A percentile compares a stretch with the other conserved stretches of the same genome.
phyloP scores from a whole-genome alignment of 129 eudicot species.

The Flaveria linearis region DNA sequence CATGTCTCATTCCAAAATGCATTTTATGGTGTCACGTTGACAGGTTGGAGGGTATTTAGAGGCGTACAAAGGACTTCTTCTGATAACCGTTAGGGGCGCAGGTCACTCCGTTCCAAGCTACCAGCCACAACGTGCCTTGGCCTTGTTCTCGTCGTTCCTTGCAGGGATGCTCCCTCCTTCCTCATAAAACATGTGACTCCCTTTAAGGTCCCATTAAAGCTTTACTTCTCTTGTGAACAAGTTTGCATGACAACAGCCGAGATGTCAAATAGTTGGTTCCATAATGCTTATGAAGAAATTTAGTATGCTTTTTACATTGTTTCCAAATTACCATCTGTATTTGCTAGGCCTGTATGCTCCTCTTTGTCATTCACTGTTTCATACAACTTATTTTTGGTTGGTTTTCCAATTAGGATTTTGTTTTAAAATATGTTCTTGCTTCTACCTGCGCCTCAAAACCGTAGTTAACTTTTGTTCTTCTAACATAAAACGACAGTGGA shows the following conservation, averaged over 20 bases:
- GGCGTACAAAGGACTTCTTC: conserved; percentile 40
- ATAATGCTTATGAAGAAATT: neutral
- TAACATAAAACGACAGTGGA: too few relatives aligned
- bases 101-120: conserved; percentile 50
- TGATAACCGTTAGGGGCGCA: conserved; percentile 31
- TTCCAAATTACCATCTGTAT: too few relatives aligned
- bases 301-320: neutral
- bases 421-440: too few relatives aligned
- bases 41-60: conserved; percentile 54
- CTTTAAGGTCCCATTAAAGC: neutral
- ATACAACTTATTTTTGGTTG: too few relatives aligned
- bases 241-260: neutral
- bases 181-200: conserved; percentile 15
- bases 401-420: too few relatives aligned
- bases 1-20: too few relatives aligned
- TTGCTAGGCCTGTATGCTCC: too few relatives aligned
- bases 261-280: conserved; percentile 18
- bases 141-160: conserved; percentile 46
- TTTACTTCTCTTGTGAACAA: conserved; percentile 11
- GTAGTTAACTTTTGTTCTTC: too few relatives aligned
- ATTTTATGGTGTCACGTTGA: neutral
- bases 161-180: conserved; percentile 48
- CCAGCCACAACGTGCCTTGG: conserved; percentile 48
- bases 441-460: too few relatives aligned
- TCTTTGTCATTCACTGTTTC: too few relatives aligned